Conservation (phyloP, 1,284 basidiomycete genomes). For the Chondrostereum purpureum region DNA sequence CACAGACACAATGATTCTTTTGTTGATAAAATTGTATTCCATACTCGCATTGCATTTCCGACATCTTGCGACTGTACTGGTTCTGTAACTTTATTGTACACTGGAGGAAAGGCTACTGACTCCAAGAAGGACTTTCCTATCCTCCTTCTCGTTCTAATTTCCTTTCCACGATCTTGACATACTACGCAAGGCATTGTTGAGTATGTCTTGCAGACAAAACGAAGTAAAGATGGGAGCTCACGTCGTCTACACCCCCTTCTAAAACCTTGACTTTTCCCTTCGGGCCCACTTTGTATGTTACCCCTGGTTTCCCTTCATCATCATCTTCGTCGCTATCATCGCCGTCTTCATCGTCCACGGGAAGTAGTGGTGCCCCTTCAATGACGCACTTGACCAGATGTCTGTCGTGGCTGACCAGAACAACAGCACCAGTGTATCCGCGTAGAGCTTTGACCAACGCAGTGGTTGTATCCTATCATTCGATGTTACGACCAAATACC, state of each 20-base stretch:
- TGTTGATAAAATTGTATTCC: background rate
- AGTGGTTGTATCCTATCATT: slow-evolving; percentile 57
- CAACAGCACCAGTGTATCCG: slow-evolving; percentile 49
- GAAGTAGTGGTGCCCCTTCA: slow-evolving; percentile 19
- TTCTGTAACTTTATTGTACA: no score
- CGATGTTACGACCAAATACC: no score
- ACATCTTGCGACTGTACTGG: no score
- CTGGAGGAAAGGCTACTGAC: no score
- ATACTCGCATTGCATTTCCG: no score
- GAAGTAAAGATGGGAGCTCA: background rate
- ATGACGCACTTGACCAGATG: slow-evolving; percentile 35
- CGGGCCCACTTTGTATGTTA: slow-evolving; percentile 1
- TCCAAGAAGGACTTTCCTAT: background rate
- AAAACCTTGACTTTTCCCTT: slow-evolving; percentile 1
- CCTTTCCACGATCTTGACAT: background rate
- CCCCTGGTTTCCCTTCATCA: background rate
- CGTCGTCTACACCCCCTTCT: background rate
- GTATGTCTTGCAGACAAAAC: background rate
- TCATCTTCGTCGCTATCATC: background rate
- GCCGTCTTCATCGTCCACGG: background rate
- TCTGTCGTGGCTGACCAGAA: slow-evolving; percentile 68
- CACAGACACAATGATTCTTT: slow-evolving; percentile 33
- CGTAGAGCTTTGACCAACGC: slow-evolving; percentile 52
- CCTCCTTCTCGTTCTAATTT: background rate
- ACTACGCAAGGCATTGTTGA: background rate